A percentile compares a stretch with the other conserved stretches of the same genome.
Conservation (phyloP, 2,329 filamentous ascomycete genomes). For the Chaetomium strumarium region DNA sequence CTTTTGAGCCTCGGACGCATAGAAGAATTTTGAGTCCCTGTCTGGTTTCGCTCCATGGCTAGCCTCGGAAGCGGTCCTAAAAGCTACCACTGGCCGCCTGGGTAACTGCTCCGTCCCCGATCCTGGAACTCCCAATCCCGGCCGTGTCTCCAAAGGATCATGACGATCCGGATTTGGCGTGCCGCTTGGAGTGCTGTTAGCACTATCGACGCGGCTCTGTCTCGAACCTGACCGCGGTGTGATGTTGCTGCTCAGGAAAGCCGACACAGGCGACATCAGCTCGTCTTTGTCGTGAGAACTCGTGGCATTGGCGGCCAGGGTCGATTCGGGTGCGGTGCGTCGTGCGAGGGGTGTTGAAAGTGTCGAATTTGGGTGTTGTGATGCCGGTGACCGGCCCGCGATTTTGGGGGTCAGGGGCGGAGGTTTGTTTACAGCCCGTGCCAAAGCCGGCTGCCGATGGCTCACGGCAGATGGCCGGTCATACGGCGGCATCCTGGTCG, state of each 20-base stretch:
- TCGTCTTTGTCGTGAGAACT: slow-evolving; percentile 39
- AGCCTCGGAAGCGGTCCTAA: slow-evolving; percentile 35
- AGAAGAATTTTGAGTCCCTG: slow-evolving; percentile 74
- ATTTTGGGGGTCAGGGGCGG: slow-evolving; percentile 52
- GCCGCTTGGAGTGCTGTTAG: slow-evolving; percentile 57
- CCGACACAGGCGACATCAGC: slow-evolving; percentile 45
- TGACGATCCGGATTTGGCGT: slow-evolving; percentile 47
- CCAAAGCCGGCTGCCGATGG: slow-evolving; percentile 57
- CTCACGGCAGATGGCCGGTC: slow-evolving; percentile 35
- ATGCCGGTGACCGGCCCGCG: slow-evolving; percentile 31
- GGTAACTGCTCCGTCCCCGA: slow-evolving; percentile 25
- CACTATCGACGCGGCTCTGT: slow-evolving; percentile 64
- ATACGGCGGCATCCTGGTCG: slow-evolving; percentile 32
- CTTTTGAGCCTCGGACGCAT: slow-evolving; percentile 69
- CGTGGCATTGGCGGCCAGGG: slow-evolving; percentile 13
- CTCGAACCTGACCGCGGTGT: slow-evolving; percentile 74
- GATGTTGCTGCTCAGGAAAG: slow-evolving; percentile 60
- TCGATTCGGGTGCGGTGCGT: slow-evolving; percentile 19
- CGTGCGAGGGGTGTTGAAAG: slow-evolving; percentile 40
- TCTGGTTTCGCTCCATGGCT: slow-evolving; percentile 28
- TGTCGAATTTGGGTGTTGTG: slow-evolving; percentile 29
- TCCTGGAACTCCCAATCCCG: slow-evolving; percentile 27
- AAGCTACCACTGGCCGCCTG: slow-evolving; percentile 31
- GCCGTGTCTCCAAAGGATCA: slow-evolving; percentile 40
- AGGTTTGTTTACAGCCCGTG: slow-evolving; percentile 44